Evolutionary conservation across 148 eudicot species (phyloP).

Genomic region (Pharnaceum exiguum): DNA sequence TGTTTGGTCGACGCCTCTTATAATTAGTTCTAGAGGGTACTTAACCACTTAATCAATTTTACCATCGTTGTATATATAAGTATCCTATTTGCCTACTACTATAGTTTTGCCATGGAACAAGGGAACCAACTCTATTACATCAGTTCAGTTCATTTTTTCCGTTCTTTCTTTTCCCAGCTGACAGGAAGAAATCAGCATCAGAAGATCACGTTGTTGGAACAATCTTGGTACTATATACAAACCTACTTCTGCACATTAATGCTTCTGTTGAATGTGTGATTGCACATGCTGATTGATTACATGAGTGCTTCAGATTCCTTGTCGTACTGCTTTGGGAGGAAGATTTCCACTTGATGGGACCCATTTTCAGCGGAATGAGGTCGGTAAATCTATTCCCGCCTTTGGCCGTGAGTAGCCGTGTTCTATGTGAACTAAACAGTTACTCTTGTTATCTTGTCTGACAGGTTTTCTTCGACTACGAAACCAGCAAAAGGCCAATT

Average conservation of each 20-base stretch:
- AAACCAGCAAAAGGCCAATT: constrained; percentile 16
- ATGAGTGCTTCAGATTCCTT: constrained; percentile 29
- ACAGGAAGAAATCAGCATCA: background rate
- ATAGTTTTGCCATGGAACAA: no score
- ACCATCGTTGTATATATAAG: background rate
- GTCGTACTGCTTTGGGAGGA: constrained; percentile 41
- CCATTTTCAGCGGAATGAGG: constrained; percentile 51
- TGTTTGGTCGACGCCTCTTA: no score
- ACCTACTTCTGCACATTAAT: background rate
- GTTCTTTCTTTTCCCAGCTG: no score
- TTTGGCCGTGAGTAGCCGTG: background rate
- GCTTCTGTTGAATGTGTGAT: background rate
- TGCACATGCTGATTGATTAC: background rate
- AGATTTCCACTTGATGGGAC: constrained; percentile 52
- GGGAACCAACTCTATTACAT: background rate
- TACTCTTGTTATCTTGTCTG: background rate
- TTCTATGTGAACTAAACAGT: background rate
- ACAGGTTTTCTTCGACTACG: constrained; percentile 26
- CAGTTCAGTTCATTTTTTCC: no score
- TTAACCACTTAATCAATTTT: background rate
- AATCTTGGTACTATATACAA: constrained; percentile 17
- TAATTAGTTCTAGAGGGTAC: no score
- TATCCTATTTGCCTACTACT: background rate
- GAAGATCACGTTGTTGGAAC: constrained; percentile 17
- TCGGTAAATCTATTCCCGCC: no score